Conservation (phyloP, 768 basidiomycete genomes). For the Termitomyces sp. region DNA sequence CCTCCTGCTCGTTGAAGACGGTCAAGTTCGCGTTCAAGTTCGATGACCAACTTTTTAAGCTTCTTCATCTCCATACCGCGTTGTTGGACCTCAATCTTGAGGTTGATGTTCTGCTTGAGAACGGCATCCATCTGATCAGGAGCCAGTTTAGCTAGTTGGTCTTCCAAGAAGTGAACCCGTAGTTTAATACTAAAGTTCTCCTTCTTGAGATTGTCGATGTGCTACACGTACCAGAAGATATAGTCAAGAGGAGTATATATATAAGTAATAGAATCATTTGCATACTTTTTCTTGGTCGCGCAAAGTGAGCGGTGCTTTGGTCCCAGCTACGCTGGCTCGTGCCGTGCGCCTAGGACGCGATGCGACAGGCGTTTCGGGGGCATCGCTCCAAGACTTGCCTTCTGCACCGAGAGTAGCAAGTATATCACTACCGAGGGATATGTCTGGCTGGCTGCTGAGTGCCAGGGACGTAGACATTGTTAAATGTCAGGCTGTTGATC, state of each 20-base stretch:
- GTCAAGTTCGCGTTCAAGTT: conserved; percentile 78
- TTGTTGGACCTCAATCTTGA: conserved; percentile 90
- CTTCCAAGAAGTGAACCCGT: conserved; percentile 92
- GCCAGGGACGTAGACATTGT: conserved; percentile 42
- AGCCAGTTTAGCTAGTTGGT: conserved; percentile 82
- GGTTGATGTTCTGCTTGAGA: conserved; percentile 87
- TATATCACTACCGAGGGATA: conserved; percentile 50
- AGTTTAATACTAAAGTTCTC: conserved; percentile 97
- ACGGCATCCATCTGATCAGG: conserved; percentile 92
- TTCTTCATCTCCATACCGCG: conserved; percentile 90
- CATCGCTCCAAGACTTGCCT: conserved; percentile 39
- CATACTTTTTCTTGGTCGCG: conserved; percentile 95
- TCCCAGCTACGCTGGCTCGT: conserved; percentile 29
- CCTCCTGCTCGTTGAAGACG: conserved; percentile 51
- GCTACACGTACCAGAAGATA: conserved; percentile 37
- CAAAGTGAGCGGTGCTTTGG: conserved; percentile 63
- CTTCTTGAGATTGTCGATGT: conserved; percentile 92
- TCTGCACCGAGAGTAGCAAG: conserved; percentile 52
- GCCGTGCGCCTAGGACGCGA: conserved; percentile 37
- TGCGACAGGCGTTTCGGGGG: conserved; percentile 43
- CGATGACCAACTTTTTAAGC: conserved; percentile 81
- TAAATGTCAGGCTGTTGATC: neutral
- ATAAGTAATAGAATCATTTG: neutral
- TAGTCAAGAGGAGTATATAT: neutral
- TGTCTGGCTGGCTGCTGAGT: conserved; percentile 44